These are phyloP conservation scores for Syzygium jambos DNA, from an alignment of 345 rosid species.

Conservation along the genomic window DNA sequence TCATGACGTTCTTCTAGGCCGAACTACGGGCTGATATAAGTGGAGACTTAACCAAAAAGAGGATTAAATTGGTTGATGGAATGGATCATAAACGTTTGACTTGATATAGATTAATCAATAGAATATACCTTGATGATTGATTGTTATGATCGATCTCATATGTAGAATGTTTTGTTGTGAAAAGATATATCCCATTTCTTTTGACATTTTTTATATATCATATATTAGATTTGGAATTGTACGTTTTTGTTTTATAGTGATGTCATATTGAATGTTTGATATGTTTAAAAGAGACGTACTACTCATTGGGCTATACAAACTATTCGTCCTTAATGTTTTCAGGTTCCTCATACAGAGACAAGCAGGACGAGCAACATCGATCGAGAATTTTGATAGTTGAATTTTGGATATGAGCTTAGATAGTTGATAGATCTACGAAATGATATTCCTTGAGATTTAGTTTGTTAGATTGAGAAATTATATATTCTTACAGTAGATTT, in stretches of 20 bases:
- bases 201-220: neutral
- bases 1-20: neutral
- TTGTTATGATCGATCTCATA: neutral
- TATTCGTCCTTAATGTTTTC: too few relatives aligned
- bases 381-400: neutral
- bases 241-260: neutral
- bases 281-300: neutral
- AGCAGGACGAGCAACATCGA: neutral
- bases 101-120: neutral
- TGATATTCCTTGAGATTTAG: neutral
- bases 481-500: neutral
- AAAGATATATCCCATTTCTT: neutral
- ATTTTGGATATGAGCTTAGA: neutral
- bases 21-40: neutral
- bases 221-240: neutral
- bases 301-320: neutral
- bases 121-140: neutral
- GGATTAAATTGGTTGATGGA: neutral
- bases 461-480: neutral
- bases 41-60: neutral
- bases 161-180: neutral
- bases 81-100: neutral
- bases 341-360: neutral
- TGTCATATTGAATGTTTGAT: neutral
- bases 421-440: neutral